phyloP scores from a whole-genome alignment of 768 basidiomycete genomes.

The Termitomyces sp. region DNA sequence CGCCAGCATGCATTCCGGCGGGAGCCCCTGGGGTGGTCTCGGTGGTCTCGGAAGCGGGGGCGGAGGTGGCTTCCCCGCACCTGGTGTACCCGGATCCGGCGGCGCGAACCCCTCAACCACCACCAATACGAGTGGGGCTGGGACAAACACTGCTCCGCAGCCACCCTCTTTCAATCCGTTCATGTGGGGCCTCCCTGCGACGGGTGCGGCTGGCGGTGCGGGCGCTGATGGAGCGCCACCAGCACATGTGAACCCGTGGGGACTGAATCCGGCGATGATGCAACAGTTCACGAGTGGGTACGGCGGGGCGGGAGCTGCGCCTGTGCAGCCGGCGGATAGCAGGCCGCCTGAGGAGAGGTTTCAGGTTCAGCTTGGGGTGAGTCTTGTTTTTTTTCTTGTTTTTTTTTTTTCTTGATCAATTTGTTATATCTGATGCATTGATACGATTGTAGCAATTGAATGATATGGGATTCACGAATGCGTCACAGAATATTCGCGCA shows the following conservation, averaged over 20 bases:
- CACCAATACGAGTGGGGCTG: conserved; percentile 16
- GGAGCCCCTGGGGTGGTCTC: conserved; percentile 10
- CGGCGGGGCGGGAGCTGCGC: conserved; percentile 20
- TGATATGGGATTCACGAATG: conserved; percentile 93
- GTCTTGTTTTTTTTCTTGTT: conserved; percentile 14
- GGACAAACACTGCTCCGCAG: conserved; percentile 16
- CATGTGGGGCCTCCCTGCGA: not conserved
- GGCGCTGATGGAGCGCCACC: conserved; percentile 20
- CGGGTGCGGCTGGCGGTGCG: conserved; percentile 6
- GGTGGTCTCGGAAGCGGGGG: conserved; percentile 7
- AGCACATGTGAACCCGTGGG: conserved; percentile 27
- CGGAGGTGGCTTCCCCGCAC: conserved; percentile 48
- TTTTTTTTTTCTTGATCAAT: not conserved
- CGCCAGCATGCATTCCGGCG: conserved; percentile 33
- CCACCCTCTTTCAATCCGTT: conserved; percentile 19
- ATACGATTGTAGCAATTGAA: conserved; percentile 64
- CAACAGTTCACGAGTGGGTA: conserved; percentile 32
- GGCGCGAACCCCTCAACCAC: conserved; percentile 13
- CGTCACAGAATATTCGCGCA: conserved; percentile 85
- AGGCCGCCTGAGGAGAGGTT: conserved; percentile 89
- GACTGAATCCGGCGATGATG: conserved; percentile 36
- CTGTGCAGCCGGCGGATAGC: conserved; percentile 55
- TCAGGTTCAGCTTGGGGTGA: conserved; percentile 77
- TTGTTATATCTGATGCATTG: not conserved
- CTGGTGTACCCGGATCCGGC: conserved; percentile 44